phyloP scores from a whole-genome alignment of 2,329 filamentous ascomycete genomes.

The Aureobasidium sp. region DNA sequence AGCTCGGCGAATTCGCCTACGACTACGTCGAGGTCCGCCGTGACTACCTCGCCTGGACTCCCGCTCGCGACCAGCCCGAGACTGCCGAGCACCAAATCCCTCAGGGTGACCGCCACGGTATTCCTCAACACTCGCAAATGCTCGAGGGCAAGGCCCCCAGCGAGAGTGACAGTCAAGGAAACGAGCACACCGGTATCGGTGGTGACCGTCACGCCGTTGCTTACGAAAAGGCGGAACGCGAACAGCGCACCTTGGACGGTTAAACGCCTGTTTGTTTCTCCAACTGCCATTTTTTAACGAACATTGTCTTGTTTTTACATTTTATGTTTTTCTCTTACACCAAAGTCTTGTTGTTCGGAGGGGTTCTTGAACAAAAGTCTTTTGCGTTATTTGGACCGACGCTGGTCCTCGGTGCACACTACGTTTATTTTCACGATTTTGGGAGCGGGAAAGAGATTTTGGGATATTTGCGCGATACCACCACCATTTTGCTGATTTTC shows the following conservation, averaged over 20 bases:
- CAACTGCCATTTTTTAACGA: background rate
- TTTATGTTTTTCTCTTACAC: background rate
- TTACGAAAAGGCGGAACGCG: constrained; percentile 35
- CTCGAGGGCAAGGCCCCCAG: constrained; percentile 47
- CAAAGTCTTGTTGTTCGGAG: constrained; percentile 1
- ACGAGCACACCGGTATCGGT: constrained; percentile 39
- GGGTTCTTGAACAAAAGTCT: background rate
- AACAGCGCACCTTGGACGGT: constrained; percentile 9
- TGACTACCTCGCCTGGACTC: constrained; percentile 83
- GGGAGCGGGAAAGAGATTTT: constrained; percentile 1
- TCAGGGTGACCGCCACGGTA: constrained; percentile 59
- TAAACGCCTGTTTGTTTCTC: background rate
- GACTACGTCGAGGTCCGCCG: constrained; percentile 84
- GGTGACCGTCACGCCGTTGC: constrained; percentile 46
- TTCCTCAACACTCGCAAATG: constrained; percentile 60
- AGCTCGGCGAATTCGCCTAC: constrained; percentile 83
- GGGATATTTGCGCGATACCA: constrained; percentile 10
- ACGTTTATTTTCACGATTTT: background rate
- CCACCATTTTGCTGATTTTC: background rate
- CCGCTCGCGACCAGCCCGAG: constrained; percentile 57
- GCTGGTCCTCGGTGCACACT: constrained; percentile 10
- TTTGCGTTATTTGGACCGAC: background rate
- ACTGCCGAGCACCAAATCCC: constrained; percentile 52
- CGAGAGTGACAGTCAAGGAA: constrained; percentile 31
- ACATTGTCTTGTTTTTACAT: background rate